Evolutionary conservation across 768 basidiomycete species (phyloP), one percentile per base, ranked within the genome.

Genomic region (Hortiboletus flavorubellus): DNA sequence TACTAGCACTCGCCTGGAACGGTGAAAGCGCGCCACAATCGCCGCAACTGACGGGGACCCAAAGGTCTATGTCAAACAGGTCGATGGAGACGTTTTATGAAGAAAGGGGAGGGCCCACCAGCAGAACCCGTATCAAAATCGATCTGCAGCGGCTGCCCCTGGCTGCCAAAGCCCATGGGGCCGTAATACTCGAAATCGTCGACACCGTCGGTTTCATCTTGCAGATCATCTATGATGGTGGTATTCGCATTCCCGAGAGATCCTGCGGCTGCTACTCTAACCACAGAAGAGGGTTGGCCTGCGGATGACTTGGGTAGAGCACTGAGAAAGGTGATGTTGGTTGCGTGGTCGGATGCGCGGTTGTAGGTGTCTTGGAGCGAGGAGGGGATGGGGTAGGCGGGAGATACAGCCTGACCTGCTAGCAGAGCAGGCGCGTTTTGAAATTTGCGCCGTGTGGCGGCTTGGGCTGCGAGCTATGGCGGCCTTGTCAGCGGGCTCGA

Each of bases 71-170:
- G 18, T 10, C 12, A n/a, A 29, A 35, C 18, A 5, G 3, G 31
- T 34, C 9, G 35, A 31, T 30, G 26, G 9, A 8, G n/a, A 8
- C 0, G 4, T 16, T 29, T 33, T 8, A 16, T 7, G n/a, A 51
- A 14, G 39, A 26, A 12, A 18, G 33, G 16, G 15, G 16, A 33
- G 2, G 39, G 1, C 58, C 9, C 34, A 68, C 65, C 65, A 18
- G 65, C 60, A 8, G 82, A 84, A 47, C 87, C 85, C 3, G 87
- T 88, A 67, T 89, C 87, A 59, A 88, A 72, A 66, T 85, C 80
- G 34, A 88, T 76, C 3, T 76, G 72, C 16, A 88, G 61, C 21
- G 58, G 49, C 65, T 87, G 85, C 1, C 71, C 59, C 1, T 80
- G 79, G 16, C 82, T 82, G 10, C 87, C 88, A 49, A 89, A 73